Evolutionary conservation across 495 filamentous ascomycete species (phyloP), one percentile per base, ranked within the genome.

Genomic region (Elaphomyces granulatus): DNA sequence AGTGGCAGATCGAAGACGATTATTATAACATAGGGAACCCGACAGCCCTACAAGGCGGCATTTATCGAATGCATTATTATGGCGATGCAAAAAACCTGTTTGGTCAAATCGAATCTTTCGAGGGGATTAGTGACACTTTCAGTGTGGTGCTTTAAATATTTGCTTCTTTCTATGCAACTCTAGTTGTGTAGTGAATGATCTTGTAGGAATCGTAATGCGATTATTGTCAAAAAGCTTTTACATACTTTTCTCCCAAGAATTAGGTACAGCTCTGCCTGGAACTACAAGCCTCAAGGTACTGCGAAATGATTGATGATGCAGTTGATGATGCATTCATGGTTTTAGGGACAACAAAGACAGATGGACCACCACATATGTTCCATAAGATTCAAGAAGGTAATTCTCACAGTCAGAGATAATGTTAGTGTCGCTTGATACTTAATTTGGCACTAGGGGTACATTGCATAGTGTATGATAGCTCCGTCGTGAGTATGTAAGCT

Each of bases 31-130:
- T 56, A n/a, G 64, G 52, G 17, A 49, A 59, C 33, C 52, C 63
- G n/a, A 49, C 33, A 7, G 37, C 59, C 3, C 54, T 72, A 15
- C 54, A 61, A 46, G 55, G 59, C 32, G 88, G 86, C 12, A 66
- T 66, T 47, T 95, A 93, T 64, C 67, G 87, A 19, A 60, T 96
- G 40, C 71, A 70, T 60, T 96, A 96, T 50, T 90, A 75, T 62
- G 88, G 88, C 0, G 83, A 93, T 58, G 70, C 75, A 17, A 95
- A 87, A 68, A 62, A 64, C 40, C 46, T 78, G 17, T 54, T 61
- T 8, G 87, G 87, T n/a, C 58, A 49, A 15, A 73, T 94, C 34
- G 70, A 64, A 31, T 50, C 67, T 36, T 94, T 96, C 66, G 78
- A 87, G 53, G 87, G 87, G 0, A 65, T 70, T 10, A 84, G 82